These are phyloP conservation scores for Tetrahymena elliotti DNA, from an alignment of 73 alveolate genomes.

Conservation along the genomic window DNA sequence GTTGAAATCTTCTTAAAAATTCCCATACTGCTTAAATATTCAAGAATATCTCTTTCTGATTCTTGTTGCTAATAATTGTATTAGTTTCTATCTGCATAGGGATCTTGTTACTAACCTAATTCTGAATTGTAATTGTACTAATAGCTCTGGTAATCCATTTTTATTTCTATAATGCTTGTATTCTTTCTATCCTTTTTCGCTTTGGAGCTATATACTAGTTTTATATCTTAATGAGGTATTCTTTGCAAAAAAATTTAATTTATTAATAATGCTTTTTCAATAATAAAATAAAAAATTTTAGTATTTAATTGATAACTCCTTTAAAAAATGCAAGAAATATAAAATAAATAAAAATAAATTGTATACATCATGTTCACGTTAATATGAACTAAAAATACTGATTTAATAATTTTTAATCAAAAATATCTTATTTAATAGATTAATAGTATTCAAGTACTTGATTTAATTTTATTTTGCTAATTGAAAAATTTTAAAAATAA, in stretches of 20 bases:
- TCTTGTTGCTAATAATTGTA: not conserved
- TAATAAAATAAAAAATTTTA: no score
- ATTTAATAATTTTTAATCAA: not conserved
- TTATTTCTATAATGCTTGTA: not conserved
- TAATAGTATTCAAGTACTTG: not conserved
- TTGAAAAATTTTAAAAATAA: not conserved
- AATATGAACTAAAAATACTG: not conserved
- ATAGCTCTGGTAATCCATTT: not conserved
- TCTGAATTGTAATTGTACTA: not conserved
- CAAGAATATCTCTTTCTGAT: not conserved
- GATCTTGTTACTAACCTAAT: not conserved
- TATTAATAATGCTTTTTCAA: not conserved
- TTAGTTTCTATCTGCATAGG: not conserved
- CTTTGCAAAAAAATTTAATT: not conserved
- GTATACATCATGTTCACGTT: not conserved
- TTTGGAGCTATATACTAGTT: not conserved
- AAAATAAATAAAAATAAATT: not conserved
- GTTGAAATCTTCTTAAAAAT: not conserved
- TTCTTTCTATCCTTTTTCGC: not conserved
- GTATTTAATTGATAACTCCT: not conserved
- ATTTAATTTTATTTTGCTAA: not conserved
- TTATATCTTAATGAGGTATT: not conserved
- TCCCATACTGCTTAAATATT: not conserved
- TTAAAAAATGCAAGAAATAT: not conserved
- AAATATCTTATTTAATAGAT: not conserved